These are phyloP conservation scores for Cicer cuneatum DNA, from an alignment of 306 rosid genomes.

Conservation along the genomic window DNA sequence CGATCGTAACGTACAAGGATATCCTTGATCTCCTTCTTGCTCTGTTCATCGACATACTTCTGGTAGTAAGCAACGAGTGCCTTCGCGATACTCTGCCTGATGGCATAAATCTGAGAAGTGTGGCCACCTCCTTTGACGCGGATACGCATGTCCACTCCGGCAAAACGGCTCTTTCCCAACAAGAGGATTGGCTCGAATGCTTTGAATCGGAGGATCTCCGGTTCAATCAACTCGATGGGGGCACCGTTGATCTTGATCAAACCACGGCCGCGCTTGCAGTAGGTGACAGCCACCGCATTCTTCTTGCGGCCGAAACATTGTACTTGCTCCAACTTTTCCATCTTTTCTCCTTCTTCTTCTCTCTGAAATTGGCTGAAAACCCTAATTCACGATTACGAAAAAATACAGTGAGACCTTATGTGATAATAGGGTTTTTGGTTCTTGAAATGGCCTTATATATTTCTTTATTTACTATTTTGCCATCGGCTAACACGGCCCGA, in stretches of 20 bases:
- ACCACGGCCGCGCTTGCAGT: slow-evolving; percentile 87
- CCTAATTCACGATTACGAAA: not conserved
- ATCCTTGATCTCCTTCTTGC: slow-evolving; percentile 91
- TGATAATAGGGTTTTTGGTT: slow-evolving; percentile 25
- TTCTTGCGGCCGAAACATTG: slow-evolving; percentile 91
- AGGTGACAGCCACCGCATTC: slow-evolving; percentile 87
- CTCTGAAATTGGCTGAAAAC: slow-evolving; percentile 4
- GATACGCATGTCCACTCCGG: slow-evolving; percentile 79
- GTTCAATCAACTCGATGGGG: slow-evolving; percentile 80
- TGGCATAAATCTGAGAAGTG: slow-evolving; percentile 86
- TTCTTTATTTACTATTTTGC: not conserved
- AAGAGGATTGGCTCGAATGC: slow-evolving; percentile 82
- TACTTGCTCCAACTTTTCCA: slow-evolving; percentile 57
- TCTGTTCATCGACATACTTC: slow-evolving; percentile 88
- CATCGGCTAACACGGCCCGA: not conserved
- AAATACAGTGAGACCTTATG: not conserved
- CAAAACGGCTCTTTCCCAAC: slow-evolving; percentile 70
- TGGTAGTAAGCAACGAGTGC: slow-evolving; percentile 84
- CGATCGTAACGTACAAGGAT: slow-evolving; percentile 74
- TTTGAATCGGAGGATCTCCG: slow-evolving; percentile 85
- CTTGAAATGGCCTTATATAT: not conserved
- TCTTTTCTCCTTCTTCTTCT: slow-evolving; percentile 34
- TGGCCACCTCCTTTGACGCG: slow-evolving; percentile 87
- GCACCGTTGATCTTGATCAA: slow-evolving; percentile 85
- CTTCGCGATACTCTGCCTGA: slow-evolving; percentile 83